These are phyloP conservation scores for Aspergillus ostianus DNA, from an alignment of 495 filamentous ascomycete species.

Conservation along the genomic window DNA sequence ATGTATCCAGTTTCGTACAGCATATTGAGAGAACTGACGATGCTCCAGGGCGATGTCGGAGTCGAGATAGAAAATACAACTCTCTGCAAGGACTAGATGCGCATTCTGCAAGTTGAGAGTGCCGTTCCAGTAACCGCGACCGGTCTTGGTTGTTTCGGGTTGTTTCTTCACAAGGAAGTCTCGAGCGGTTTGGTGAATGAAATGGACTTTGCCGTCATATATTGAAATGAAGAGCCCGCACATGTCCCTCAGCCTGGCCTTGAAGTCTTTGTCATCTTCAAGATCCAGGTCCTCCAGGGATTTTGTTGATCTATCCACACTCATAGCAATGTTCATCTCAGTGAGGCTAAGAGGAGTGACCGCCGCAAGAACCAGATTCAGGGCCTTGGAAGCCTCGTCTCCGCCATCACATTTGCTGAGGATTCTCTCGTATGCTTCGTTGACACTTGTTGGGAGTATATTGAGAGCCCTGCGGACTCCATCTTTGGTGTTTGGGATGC, in stretches of 20 bases:
- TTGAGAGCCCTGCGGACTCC: conserved; percentile 23
- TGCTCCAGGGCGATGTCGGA: neutral
- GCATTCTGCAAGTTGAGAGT: neutral
- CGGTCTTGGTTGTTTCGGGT: neutral
- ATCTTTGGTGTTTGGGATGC: conserved; percentile 20
- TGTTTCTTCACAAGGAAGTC: conserved; percentile 29
- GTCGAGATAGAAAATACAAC: neutral
- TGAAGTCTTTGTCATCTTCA: conserved; percentile 30
- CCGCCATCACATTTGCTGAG: conserved; percentile 22
- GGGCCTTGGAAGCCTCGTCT: conserved; percentile 21
- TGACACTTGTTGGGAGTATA: conserved; percentile 30
- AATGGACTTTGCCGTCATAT: conserved; percentile 28
- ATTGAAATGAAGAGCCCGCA: conserved; percentile 42
- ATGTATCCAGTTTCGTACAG: neutral
- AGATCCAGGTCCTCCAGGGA: conserved; percentile 26
- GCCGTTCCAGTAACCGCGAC: neutral
- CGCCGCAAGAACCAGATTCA: conserved; percentile 40
- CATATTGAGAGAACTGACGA: neutral
- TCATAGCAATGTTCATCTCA: conserved; percentile 41
- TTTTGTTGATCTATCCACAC: conserved; percentile 19
- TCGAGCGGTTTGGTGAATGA: conserved; percentile 42
- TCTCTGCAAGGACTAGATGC: neutral
- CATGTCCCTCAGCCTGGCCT: conserved; percentile 20
- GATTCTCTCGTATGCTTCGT: conserved; percentile 43
- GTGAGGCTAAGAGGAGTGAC: conserved; percentile 32